Evolutionary conservation across 345 rosid genomes (phyloP).

Genomic region (Conringia planisiliqua): DNA sequence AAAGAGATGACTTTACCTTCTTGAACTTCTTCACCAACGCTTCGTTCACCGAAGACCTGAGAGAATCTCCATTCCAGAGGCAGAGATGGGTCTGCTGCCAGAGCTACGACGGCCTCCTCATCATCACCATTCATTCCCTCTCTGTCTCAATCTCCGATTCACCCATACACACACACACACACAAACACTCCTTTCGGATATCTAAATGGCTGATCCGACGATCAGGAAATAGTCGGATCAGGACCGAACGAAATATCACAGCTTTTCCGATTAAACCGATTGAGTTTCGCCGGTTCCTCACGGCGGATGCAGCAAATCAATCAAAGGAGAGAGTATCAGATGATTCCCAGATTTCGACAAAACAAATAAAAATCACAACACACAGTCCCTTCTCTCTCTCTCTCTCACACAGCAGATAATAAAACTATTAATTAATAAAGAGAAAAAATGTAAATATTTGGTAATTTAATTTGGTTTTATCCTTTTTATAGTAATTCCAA

Average conservation of each 20-base stretch:
- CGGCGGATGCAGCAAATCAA: slow-evolving; percentile 9
- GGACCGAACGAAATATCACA: background rate
- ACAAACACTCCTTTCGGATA: background rate
- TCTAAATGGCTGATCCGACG: slow-evolving; percentile 18
- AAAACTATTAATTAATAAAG: background rate
- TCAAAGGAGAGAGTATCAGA: slow-evolving; percentile 17
- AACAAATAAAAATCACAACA: slow-evolving; percentile 27
- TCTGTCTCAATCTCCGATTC: slow-evolving; percentile 9
- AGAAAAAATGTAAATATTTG: background rate
- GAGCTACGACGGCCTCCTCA: slow-evolving; percentile 32
- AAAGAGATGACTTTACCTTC: slow-evolving; percentile 49
- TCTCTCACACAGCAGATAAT: background rate
- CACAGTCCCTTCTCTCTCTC: slow-evolving; percentile 17
- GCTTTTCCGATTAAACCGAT: background rate
- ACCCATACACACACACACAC: background rate
- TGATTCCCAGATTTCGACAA: slow-evolving; percentile 32
- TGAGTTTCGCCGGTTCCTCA: background rate
- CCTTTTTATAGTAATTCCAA: background rate
- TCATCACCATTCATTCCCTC: slow-evolving; percentile 33
- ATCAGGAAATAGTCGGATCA: slow-evolving; percentile 15
- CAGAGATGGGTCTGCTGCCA: slow-evolving; percentile 37
- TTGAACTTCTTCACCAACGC: slow-evolving; percentile 96
- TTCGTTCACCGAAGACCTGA: slow-evolving; percentile 95
- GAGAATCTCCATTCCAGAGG: slow-evolving; percentile 95
- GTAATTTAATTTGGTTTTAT: background rate